Evolutionary conservation across 2,329 filamentous ascomycete genomes (phyloP).

Genomic region (Colletotrichum tabaci): DNA sequence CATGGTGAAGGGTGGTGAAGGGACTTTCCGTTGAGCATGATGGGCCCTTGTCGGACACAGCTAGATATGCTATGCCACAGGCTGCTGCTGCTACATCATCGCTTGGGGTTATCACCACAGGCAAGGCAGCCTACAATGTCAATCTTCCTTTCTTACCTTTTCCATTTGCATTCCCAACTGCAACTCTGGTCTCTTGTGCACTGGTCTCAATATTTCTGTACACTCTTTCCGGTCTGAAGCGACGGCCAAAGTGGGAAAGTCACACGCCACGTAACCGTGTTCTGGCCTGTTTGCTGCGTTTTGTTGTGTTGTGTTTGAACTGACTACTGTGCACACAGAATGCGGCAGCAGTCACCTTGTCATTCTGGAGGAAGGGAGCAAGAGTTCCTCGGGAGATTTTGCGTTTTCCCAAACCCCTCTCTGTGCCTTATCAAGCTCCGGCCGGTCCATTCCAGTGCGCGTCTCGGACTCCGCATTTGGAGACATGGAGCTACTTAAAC

Average conservation of each 20-base stretch:
- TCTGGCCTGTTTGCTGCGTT: background rate
- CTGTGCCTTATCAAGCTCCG: constrained; percentile 26
- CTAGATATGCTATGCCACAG: background rate
- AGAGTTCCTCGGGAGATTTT: constrained; percentile 22
- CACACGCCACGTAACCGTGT: constrained; percentile 31
- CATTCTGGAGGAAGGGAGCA: background rate
- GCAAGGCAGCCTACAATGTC: background rate
- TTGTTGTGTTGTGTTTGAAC: constrained; percentile 1
- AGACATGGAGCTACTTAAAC: constrained; percentile 22
- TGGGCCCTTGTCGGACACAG: background rate
- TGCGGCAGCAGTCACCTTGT: background rate
- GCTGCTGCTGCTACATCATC: too few species aligned
- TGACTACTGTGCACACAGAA: background rate
- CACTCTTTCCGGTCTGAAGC: background rate
- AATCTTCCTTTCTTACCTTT: background rate
- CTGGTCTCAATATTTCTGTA: background rate
- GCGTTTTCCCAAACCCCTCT: constrained; percentile 27
- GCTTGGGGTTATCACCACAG: background rate
- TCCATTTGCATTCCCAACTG: constrained; percentile 14
- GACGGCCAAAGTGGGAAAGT: constrained; percentile 16
- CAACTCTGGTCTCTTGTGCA: constrained; percentile 21
- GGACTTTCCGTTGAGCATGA: background rate
- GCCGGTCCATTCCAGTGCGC: constrained; percentile 17
- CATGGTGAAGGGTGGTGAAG: background rate
- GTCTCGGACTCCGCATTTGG: constrained; percentile 40